These are phyloP conservation scores for Cercophora scortea DNA, from an alignment of 495 filamentous ascomycete genomes.

Conservation along the genomic window DNA sequence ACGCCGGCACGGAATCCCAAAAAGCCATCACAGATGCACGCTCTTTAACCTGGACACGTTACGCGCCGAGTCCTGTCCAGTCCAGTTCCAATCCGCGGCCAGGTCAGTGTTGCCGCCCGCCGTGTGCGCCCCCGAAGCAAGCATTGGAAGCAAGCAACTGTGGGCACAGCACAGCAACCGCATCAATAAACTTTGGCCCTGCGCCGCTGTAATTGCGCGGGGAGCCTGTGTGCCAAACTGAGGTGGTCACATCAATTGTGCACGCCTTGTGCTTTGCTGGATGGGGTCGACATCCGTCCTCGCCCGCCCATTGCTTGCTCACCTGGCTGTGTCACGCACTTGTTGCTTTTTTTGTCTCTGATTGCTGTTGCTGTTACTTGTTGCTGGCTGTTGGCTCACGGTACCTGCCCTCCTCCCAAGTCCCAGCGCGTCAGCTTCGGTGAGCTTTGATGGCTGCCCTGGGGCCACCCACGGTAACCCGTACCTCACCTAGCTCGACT, in stretches of 20 bases:
- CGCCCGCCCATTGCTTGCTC: neutral
- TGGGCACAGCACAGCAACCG: no score
- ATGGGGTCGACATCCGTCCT: neutral
- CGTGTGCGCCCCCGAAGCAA: no score
- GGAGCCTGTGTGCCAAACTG: no score
- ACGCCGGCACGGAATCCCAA: neutral
- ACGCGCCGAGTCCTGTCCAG: slow-evolving; percentile 6
- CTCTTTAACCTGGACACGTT: slow-evolving; percentile 15
- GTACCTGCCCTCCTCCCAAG: no score
- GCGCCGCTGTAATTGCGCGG: neutral
- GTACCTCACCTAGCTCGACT: neutral
- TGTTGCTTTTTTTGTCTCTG: slow-evolving; percentile 4
- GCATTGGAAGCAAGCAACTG: no score
- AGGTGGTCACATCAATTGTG: no score
- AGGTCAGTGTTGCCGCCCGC: neutral
- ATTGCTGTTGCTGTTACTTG: slow-evolving; percentile 1
- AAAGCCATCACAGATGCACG: slow-evolving; percentile 7
- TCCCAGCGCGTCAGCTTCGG: no score
- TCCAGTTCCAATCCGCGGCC: slow-evolving; percentile 3
- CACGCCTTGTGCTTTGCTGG: no score
- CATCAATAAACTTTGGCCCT: neutral
- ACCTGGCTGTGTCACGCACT: neutral
- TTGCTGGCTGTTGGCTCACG: neutral
- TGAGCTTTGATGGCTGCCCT: no score
- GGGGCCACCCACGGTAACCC: neutral